Evolutionary conservation across 352 stramenopile genomes (phyloP).

Genomic region (Phytophthora foliorum): DNA sequence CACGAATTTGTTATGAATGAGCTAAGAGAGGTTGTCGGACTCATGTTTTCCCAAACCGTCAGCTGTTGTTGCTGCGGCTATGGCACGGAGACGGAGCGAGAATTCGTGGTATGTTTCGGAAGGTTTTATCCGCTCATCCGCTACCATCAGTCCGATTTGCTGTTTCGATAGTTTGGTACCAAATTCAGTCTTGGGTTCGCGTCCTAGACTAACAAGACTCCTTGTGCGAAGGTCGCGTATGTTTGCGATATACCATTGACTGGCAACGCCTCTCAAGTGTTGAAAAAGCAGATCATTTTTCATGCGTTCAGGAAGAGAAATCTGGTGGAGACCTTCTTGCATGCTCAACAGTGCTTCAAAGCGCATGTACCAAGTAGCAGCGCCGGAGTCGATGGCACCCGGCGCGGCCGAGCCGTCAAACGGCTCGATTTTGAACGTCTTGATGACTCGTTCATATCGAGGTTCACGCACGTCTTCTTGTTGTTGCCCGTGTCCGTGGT

Average conservation of each 20-base stretch:
- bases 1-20: constrained; percentile 1
- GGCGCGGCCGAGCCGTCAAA: background rate
- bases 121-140: background rate
- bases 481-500: background rate
- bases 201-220: background rate
- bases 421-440: background rate
- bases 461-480: too few relatives aligned
- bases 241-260: constrained; percentile 9
- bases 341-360: background rate
- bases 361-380: background rate
- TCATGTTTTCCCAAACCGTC: background rate
- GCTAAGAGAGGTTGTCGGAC: background rate
- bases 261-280: background rate
- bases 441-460: background rate
- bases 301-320: background rate
- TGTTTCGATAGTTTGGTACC: background rate
- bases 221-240: background rate
- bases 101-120: constrained; percentile 2
- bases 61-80: background rate
- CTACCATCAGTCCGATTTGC: background rate
- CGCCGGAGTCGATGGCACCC: background rate
- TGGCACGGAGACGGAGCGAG: background rate
- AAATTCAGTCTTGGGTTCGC: background rate
- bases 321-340: background rate
- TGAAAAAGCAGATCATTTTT: background rate